Evolutionary conservation across 148 eudicot species (phyloP).

Genomic region (Rhododendron vialii): DNA sequence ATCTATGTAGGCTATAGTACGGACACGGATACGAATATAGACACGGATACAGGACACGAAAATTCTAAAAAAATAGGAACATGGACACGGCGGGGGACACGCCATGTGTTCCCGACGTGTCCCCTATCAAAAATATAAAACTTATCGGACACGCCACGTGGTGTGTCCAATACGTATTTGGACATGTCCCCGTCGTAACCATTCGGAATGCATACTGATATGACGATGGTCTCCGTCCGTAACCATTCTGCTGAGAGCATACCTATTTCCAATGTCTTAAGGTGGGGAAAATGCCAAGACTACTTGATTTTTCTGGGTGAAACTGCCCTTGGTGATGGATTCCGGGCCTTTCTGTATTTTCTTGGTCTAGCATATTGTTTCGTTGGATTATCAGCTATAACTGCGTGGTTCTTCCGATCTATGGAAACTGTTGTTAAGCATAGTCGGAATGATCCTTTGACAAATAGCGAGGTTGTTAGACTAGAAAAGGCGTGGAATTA

Average conservation of each 20-base stretch:
- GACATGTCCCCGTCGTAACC: no score
- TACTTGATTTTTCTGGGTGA: conserved; percentile 54
- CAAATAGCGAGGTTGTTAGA: conserved; percentile 39
- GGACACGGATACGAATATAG: no score
- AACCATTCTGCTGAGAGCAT: conserved; percentile 10
- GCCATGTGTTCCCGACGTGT: no score
- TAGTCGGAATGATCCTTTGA: conserved; percentile 56
- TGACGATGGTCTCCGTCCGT: conserved; percentile 14
- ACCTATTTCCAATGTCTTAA: conserved; percentile 1
- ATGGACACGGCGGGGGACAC: no score
- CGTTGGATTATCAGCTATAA: conserved; percentile 81
- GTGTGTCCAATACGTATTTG: no score
- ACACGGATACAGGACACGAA: no score
- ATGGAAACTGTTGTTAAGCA: conserved; percentile 96
- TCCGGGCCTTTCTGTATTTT: conserved; percentile 55
- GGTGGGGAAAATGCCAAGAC: conserved; percentile 18
- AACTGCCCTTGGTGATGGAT: conserved; percentile 45
- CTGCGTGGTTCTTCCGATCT: conserved; percentile 73
- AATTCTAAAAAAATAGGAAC: no score
- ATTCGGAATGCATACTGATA: neutral
- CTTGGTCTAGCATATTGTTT: conserved; percentile 73
- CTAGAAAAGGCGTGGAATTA: conserved; percentile 83
- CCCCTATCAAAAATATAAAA: no score
- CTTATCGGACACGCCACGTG: no score
- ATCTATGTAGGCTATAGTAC: no score